Evolutionary conservation across 163 green algal species (phyloP).

Genomic region (Chlorella variabilis): DNA sequence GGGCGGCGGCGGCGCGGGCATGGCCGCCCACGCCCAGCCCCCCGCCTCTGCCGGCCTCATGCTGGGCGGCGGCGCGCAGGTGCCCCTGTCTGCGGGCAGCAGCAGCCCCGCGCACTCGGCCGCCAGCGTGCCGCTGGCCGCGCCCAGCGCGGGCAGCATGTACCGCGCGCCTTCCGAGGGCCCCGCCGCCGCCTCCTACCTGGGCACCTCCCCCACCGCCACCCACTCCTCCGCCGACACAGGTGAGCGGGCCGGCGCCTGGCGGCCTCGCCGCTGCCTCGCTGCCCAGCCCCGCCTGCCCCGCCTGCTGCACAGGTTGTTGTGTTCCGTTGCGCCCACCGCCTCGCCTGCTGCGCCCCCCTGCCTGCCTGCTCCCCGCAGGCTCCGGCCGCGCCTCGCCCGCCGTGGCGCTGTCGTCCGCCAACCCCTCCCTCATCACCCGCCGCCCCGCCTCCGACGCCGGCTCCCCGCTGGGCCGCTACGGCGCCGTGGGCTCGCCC

Average conservation of each 20-base stretch:
- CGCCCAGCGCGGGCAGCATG: background rate
- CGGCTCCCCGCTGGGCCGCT: conserved; percentile 41
- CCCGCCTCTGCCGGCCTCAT: background rate
- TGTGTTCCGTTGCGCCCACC: no score
- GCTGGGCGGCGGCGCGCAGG: background rate
- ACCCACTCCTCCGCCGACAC: conserved; percentile 21
- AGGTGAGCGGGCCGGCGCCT: background rate
- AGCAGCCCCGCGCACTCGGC: conserved; percentile 6
- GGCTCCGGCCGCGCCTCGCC: conserved; percentile 15
- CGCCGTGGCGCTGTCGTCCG: background rate
- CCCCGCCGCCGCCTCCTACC: conserved; percentile 11
- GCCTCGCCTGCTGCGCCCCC: background rate
- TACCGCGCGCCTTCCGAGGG: background rate
- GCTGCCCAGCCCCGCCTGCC: no score
- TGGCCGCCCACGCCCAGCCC: conserved; percentile 10
- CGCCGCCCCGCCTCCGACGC: conserved; percentile 25
- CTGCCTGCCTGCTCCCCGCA: background rate
- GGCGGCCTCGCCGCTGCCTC: no score
- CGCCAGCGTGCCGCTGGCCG: background rate
- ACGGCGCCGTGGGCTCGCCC: conserved; percentile 37
- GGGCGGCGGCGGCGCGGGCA: background rate
- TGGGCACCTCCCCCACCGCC: conserved; percentile 35
- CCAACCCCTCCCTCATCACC: conserved; percentile 24
- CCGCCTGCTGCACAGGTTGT: background rate
- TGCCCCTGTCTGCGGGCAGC: conserved; percentile 7